Percentiles rank a stretch among this genome's conserved stretches.
Evolutionary conservation across 2,329 filamentous ascomycete species (phyloP).

Genomic region (Fusarium globosum): DNA sequence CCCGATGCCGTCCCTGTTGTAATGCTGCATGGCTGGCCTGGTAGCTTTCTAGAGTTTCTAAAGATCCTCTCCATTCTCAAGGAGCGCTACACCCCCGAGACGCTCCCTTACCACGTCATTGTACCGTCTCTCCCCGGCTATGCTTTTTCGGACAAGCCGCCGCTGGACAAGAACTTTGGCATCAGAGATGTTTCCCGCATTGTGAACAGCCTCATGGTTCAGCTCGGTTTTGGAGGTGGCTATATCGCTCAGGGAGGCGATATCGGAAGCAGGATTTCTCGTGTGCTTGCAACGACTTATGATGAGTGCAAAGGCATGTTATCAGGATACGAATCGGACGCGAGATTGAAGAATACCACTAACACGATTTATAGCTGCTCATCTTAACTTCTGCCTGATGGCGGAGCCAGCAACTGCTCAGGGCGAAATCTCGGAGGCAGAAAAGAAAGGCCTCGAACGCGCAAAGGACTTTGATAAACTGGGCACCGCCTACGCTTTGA

Average conservation of each 20-base stretch:
- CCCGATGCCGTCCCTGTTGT: not conserved
- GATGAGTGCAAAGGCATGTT: conserved; percentile 4
- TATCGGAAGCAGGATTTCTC: not conserved
- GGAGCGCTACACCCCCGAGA: not conserved
- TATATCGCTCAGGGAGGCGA: conserved; percentile 10
- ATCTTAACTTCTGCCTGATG: conserved; percentile 3
- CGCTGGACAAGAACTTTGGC: not conserved
- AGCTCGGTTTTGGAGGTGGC: conserved; percentile 1
- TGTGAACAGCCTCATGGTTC: not conserved
- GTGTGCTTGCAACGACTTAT: not conserved
- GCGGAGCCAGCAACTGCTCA: not conserved
- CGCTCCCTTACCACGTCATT: not conserved
- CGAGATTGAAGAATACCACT: fast-evolving
- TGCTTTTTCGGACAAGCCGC: not conserved
- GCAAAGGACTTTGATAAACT: not conserved
- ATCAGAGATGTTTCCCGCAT: not conserved
- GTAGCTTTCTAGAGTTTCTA: conserved; percentile 5
- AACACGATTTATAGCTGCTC: not conserved
- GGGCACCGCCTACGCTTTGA: not conserved
- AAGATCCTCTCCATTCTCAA: conserved; percentile 7
- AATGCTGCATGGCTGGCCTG: conserved; percentile 6
- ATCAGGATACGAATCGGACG: fast-evolving
- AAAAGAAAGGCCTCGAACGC: not conserved
- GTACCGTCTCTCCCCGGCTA: not conserved
- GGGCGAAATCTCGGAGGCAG: not conserved